Percentiles rank a stretch among this genome's conserved stretches.
Evolutionary conservation across 2,329 filamentous ascomycete species (phyloP).

Genomic region (Phaeomoniella chlamydospora): DNA sequence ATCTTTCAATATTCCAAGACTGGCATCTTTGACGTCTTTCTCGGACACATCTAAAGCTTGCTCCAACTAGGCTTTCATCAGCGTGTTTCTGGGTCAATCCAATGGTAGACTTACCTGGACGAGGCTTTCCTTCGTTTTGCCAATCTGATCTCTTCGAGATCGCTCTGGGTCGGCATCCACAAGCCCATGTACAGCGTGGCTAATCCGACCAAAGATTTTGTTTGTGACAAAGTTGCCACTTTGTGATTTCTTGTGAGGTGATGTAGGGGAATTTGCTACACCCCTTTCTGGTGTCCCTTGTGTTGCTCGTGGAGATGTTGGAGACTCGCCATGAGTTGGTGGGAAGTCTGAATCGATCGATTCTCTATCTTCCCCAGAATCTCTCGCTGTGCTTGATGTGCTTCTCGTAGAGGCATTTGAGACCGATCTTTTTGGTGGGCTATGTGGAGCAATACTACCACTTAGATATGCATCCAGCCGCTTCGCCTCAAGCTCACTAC

Average conservation of each 20-base stretch:
- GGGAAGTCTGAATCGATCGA: constrained; percentile 96
- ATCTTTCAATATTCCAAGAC: constrained; percentile 73
- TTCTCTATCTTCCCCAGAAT: constrained; percentile 60
- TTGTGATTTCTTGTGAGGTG: constrained; percentile 58
- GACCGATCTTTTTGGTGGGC: constrained; percentile 52
- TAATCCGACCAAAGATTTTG: constrained; percentile 86
- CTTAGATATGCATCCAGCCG: constrained; percentile 88
- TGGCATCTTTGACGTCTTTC: constrained; percentile 87
- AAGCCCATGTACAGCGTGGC: constrained; percentile 89
- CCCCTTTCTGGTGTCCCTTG: constrained; percentile 46
- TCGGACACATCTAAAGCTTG: constrained; percentile 80
- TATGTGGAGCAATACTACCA: constrained; percentile 42
- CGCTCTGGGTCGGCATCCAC: constrained; percentile 92
- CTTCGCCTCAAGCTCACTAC: constrained; percentile 81
- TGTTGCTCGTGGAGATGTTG: constrained; percentile 52
- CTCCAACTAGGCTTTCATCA: constrained; percentile 72
- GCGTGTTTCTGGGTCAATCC: too few relatives aligned
- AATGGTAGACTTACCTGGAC: constrained; percentile 35
- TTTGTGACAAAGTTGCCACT: constrained; percentile 87
- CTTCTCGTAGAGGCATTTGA: constrained; percentile 31
- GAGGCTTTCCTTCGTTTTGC: constrained; percentile 85
- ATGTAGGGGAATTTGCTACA: constrained; percentile 15
- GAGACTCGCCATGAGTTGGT: constrained; percentile 63
- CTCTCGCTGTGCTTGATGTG: constrained; percentile 32
- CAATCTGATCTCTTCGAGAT: constrained; percentile 81